These are phyloP conservation scores for Solanum piurae DNA, from an alignment of 257 asterid genomes.

Conservation along the genomic window DNA sequence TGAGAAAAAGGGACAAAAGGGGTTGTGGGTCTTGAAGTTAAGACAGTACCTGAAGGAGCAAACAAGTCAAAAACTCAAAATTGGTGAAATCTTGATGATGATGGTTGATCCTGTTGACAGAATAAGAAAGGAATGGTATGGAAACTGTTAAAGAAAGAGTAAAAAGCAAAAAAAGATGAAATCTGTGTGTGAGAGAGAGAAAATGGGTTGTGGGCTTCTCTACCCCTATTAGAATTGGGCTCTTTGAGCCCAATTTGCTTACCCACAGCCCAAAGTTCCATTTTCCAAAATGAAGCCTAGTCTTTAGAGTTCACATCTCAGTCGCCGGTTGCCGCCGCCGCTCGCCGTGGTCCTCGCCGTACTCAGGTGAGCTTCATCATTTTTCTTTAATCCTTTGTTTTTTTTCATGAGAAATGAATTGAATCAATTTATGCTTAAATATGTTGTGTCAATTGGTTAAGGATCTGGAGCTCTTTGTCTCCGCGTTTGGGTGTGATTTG, in stretches of 20 bases:
- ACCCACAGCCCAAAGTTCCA: background rate
- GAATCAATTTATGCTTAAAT: background rate
- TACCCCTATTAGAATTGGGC: background rate
- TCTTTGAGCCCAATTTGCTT: background rate
- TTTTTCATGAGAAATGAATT: background rate
- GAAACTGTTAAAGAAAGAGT: background rate
- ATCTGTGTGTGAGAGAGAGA: background rate
- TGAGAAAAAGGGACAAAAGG: background rate
- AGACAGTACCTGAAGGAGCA: background rate
- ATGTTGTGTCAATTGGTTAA: background rate
- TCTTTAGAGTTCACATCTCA: background rate
- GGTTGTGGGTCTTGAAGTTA: background rate
- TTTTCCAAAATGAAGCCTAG: background rate
- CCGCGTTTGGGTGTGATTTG: background rate
- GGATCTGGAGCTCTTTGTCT: background rate
- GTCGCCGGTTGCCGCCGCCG: background rate
- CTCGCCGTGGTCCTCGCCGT: background rate
- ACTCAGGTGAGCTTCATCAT: background rate
- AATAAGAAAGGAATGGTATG: background rate
- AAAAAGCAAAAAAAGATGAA: background rate
- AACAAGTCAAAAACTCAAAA: background rate
- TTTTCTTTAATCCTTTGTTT: background rate
- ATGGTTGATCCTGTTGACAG: background rate
- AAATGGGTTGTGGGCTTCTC: conserved; percentile 19
- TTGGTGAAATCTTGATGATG: background rate